Conservation (phyloP, 352 stramenopile species). For the Halophytophthora polymorphica region DNA sequence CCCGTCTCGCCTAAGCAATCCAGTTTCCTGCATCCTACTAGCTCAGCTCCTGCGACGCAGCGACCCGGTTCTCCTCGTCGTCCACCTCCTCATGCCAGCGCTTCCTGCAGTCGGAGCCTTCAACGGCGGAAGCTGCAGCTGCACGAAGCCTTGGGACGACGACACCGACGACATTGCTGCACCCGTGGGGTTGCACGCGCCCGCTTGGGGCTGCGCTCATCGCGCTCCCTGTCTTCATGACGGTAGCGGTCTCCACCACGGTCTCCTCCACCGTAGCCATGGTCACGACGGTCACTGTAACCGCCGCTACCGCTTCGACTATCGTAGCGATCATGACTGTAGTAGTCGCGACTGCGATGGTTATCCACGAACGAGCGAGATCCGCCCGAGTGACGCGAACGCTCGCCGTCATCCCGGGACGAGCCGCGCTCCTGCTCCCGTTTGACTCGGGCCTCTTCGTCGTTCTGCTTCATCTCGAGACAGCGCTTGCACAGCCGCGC, state of each 20-base stretch:
- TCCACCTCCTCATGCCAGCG: background rate
- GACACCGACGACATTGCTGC: slow-evolving; percentile 51
- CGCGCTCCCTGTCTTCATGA: slow-evolving; percentile 24
- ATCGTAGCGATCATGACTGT: slow-evolving; percentile 20
- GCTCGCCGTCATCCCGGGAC: slow-evolving; percentile 24
- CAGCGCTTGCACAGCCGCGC: slow-evolving; percentile 67
- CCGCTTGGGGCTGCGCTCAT: slow-evolving; percentile 38
- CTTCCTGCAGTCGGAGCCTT: slow-evolving; percentile 5
- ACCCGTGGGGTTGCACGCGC: slow-evolving; percentile 14
- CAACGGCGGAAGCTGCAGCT: slow-evolving; percentile 49
- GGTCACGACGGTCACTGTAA: slow-evolving; percentile 10
- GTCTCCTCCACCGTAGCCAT: slow-evolving; percentile 17
- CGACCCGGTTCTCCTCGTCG: background rate
- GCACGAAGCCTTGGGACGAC: slow-evolving; percentile 46
- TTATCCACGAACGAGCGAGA: no score
- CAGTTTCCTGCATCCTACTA: background rate
- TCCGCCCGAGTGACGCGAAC: slow-evolving; percentile 4
- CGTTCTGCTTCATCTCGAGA: slow-evolving; percentile 60
- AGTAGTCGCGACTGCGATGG: slow-evolving; percentile 14
- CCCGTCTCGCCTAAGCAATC: background rate
- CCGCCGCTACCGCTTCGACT: slow-evolving; percentile 13
- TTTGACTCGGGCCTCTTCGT: slow-evolving; percentile 32
- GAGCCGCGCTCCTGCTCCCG: slow-evolving; percentile 15
- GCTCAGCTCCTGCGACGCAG: background rate
- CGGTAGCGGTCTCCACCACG: slow-evolving; percentile 30